Percentiles rank a stretch among this genome's conserved stretches.
These are phyloP conservation scores for Aureobasidium mangrovei DNA, from an alignment of 2,329 filamentous ascomycete genomes.

Conservation along the genomic window DNA sequence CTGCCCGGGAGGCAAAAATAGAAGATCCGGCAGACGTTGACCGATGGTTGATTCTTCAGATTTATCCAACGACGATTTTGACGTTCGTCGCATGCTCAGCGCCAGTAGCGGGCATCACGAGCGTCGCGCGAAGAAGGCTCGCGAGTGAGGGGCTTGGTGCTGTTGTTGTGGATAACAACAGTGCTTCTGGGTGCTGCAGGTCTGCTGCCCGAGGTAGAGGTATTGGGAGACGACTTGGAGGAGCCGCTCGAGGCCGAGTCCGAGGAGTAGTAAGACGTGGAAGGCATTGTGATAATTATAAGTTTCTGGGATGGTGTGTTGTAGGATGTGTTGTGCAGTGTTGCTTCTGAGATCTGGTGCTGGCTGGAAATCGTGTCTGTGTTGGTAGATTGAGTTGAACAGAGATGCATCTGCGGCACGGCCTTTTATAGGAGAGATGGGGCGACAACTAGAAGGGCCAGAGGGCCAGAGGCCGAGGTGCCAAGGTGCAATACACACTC, in stretches of 20 bases:
- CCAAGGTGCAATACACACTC: too few species aligned
- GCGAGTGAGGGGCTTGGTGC: not conserved
- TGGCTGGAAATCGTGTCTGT: too few species aligned
- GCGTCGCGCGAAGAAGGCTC: not conserved
- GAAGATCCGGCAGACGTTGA: too few species aligned
- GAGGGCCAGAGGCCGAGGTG: too few species aligned
- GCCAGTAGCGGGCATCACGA: not conserved
- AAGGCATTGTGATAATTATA: conserved; percentile 42
- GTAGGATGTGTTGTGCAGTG: too few species aligned
- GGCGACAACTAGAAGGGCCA: too few species aligned
- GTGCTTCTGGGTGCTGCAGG: not conserved
- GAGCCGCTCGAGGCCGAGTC: conserved; percentile 30
- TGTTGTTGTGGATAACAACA: not conserved
- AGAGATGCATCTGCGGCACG: too few species aligned
- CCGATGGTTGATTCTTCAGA: too few species aligned
- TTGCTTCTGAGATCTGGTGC: too few species aligned
- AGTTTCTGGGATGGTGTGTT: conserved; percentile 48
- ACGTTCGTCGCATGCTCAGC: not conserved
- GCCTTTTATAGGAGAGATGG: too few species aligned
- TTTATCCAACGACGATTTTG: not conserved
- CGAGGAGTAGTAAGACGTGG: conserved; percentile 37
- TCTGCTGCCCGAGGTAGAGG: too few species aligned
- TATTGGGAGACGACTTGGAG: conserved; percentile 26
- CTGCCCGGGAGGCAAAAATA: not conserved
- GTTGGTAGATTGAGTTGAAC: too few species aligned